Evolutionary conservation across 2,329 filamentous ascomycete species (phyloP).

Genomic region (Raffaelea arxii): DNA sequence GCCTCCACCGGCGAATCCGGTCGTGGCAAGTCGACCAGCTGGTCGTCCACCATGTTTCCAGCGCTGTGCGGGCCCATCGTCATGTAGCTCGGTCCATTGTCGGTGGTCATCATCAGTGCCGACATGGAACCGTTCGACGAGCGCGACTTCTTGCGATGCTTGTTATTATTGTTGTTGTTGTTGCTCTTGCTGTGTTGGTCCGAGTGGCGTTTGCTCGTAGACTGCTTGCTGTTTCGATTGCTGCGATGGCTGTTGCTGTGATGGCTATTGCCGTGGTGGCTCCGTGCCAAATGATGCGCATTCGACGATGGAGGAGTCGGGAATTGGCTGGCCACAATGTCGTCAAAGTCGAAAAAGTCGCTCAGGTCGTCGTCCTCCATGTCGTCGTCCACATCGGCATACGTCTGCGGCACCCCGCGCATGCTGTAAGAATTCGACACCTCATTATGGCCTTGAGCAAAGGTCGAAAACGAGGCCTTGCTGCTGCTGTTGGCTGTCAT

Average conservation of each 20-base stretch:
- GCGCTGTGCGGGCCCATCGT: neutral
- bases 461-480: neutral
- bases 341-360: slow-evolving; percentile 18
- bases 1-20: slow-evolving; percentile 21
- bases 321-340: slow-evolving; percentile 7
- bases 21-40: slow-evolving; percentile 15
- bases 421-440: neutral
- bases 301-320: slow-evolving; percentile 11
- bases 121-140: slow-evolving; percentile 1
- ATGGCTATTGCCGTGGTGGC: too few species aligned
- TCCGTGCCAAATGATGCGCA: slow-evolving; percentile 2
- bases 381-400: neutral
- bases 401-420: neutral
- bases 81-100: neutral
- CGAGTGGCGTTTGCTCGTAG: neutral
- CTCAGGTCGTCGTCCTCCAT: slow-evolving; percentile 12
- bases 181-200: too few species aligned
- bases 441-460: neutral
- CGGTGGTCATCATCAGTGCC: slow-evolving; percentile 2
- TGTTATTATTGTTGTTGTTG: neutral
- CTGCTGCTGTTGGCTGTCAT: neutral
- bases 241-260: neutral
- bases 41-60: neutral
- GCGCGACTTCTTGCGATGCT: neutral
- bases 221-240: neutral